phyloP scores from a whole-genome alignment of 306 rosid species.

The Prunus salicina region DNA sequence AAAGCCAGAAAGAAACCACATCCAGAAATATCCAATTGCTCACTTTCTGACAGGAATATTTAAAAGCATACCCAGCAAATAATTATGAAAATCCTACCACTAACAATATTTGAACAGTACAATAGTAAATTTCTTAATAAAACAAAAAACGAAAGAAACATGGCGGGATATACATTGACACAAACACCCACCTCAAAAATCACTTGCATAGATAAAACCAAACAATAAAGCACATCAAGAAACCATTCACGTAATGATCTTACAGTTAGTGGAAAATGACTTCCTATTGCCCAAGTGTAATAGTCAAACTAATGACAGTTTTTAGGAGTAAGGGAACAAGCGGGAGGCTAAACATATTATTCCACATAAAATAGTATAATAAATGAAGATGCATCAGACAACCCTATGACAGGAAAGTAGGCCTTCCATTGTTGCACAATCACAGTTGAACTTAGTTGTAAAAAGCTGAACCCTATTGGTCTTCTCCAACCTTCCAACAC shows the following conservation, averaged over 20 bases:
- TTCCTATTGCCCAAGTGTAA: background rate
- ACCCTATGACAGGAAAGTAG: background rate
- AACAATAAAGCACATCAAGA: background rate
- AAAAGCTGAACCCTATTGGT: background rate
- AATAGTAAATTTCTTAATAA: background rate
- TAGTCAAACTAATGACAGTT: background rate
- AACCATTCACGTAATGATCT: background rate
- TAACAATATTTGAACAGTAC: background rate
- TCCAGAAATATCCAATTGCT: background rate
- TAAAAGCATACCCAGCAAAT: background rate
- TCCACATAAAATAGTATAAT: background rate
- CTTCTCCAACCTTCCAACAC: background rate
- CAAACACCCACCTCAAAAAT: background rate
- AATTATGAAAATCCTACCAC: background rate
- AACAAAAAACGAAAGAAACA: too few species aligned
- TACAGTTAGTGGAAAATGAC: background rate
- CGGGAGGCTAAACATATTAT: background rate
- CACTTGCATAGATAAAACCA: too few species aligned
- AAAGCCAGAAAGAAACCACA: too few species aligned
- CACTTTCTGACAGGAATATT: background rate
- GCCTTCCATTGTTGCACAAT: background rate
- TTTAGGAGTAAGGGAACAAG: background rate
- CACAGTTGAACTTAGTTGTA: background rate
- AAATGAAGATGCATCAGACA: background rate
- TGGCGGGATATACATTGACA: too few species aligned